Evolutionary conservation across 805 yeast species (phyloP).

Genomic region (Isabelozyma heimii): DNA sequence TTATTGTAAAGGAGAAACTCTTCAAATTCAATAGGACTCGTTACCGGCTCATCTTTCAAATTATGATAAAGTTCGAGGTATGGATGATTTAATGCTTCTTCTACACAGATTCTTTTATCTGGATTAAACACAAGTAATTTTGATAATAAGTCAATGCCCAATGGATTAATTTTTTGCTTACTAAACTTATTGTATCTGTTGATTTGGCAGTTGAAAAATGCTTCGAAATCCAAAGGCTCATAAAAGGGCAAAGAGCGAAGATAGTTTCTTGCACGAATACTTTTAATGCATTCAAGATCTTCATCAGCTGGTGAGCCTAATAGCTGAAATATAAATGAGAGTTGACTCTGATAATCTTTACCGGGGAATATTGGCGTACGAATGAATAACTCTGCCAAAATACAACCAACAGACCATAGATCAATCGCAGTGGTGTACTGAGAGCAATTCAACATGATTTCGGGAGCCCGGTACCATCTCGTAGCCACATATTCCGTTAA

Average conservation of each 20-base stretch:
- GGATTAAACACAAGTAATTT: slow-evolving; percentile 88
- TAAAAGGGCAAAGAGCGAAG: slow-evolving; percentile 23
- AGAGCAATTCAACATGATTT: slow-evolving; percentile 71
- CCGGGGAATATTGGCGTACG: slow-evolving; percentile 74
- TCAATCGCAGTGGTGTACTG: slow-evolving; percentile 77
- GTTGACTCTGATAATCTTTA: slow-evolving; percentile 67
- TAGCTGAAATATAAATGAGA: slow-evolving; percentile 61
- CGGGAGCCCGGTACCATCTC: slow-evolving; percentile 84
- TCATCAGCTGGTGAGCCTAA: slow-evolving; percentile 59
- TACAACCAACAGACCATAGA: slow-evolving; percentile 80
- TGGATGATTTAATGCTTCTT: slow-evolving; percentile 86
- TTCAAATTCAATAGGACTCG: slow-evolving; percentile 16
- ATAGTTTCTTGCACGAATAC: slow-evolving; percentile 22
- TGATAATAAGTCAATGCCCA: slow-evolving; percentile 40
- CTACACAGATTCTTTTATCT: slow-evolving; percentile 75
- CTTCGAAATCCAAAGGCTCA: slow-evolving; percentile 12
- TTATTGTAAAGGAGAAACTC: slow-evolving; percentile 56
- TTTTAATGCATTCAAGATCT: slow-evolving; percentile 17
- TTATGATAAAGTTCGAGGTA: slow-evolving; percentile 80
- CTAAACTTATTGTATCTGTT: slow-evolving; percentile 10
- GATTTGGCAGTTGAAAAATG: slow-evolving; percentile 17
- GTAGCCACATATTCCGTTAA: slow-evolving; percentile 84
- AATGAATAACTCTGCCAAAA: slow-evolving; percentile 64
- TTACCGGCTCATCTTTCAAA: slow-evolving; percentile 27
- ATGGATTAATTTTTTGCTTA: slow-evolving; percentile 16